Conservation (phyloP, 352 stramenopile genomes). For the Phytophthora sp. region DNA sequence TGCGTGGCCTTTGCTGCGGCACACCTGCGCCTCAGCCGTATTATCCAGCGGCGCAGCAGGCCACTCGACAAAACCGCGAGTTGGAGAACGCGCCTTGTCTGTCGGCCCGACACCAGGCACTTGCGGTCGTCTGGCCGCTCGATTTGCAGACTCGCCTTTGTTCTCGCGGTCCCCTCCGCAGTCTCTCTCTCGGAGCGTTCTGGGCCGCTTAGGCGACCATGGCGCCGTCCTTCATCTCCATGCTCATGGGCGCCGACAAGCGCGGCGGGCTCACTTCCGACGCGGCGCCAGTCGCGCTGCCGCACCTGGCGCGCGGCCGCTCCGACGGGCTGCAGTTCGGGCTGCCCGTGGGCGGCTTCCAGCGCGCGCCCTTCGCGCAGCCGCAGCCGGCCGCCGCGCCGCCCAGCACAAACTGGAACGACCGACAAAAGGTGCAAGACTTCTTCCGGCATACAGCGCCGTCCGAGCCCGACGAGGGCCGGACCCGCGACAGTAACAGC, state of each 20-base stretch:
- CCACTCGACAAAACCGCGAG: constrained; percentile 21
- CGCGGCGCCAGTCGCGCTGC: constrained; percentile 12
- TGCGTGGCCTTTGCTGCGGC: too few species aligned
- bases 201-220: constrained; percentile 35
- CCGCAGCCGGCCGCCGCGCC: constrained; percentile 12
- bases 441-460: constrained; percentile 58
- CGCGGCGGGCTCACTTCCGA: neutral
- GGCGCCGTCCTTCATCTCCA: constrained; percentile 67
- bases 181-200: constrained; percentile 30
- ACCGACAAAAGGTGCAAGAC: constrained; percentile 61
- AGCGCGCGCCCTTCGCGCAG: constrained; percentile 28
- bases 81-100: constrained; percentile 15
- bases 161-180: constrained; percentile 13
- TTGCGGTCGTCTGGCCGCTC: constrained; percentile 29
- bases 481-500: neutral
- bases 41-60: constrained; percentile 13
- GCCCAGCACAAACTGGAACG: constrained; percentile 39
- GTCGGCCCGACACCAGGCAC: neutral
- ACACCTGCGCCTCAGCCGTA: neutral
- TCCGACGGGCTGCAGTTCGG: constrained; percentile 41
- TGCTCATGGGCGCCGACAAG: constrained; percentile 52
- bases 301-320: constrained; percentile 26
- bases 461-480: neutral
- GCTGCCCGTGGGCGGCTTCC: constrained; percentile 31
- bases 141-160: constrained; percentile 34